Conservation (phyloP, 129 eudicot species). For the sunflower (Helianthus annuus) region DNA sequence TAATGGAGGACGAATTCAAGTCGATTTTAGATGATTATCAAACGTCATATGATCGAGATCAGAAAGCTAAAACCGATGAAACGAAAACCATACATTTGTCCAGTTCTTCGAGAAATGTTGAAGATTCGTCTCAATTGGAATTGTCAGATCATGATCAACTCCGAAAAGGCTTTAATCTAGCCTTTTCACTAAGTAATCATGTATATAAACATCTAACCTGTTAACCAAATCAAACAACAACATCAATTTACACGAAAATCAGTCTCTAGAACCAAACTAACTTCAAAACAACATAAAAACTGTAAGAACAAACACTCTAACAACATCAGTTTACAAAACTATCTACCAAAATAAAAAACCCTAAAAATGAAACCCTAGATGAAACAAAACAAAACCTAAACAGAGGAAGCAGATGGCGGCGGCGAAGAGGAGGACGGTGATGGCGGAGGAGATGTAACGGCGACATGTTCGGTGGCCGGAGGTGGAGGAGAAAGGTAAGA, state of each 20-base stretch:
- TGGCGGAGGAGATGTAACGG: conserved; percentile 32
- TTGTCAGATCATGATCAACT: too few species aligned
- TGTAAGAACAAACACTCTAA: background rate
- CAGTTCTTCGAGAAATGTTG: too few species aligned
- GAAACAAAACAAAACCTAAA: background rate
- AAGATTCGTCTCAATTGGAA: too few species aligned
- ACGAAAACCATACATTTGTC: too few species aligned
- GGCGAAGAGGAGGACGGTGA: conserved; percentile 50
- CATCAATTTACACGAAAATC: background rate
- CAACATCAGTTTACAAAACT: background rate
- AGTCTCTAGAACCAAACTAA: background rate
- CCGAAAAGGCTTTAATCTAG: too few species aligned
- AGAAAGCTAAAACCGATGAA: too few species aligned
- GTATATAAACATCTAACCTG: conserved; percentile 98
- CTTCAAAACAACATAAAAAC: background rate
- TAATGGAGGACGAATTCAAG: too few species aligned
- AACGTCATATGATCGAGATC: too few species aligned
- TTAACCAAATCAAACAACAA: conserved; percentile 15
- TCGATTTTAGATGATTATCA: too few species aligned
- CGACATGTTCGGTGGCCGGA: too few species aligned
- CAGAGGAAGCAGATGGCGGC: conserved; percentile 60
- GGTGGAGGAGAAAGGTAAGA: too few species aligned
- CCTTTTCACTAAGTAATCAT: too few species aligned
- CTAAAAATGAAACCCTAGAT: conserved; percentile 24
- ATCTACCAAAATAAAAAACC: conserved; percentile 33